phyloP scores from a whole-genome alignment of 768 basidiomycete species.

The Crassisporium funariophilum region DNA sequence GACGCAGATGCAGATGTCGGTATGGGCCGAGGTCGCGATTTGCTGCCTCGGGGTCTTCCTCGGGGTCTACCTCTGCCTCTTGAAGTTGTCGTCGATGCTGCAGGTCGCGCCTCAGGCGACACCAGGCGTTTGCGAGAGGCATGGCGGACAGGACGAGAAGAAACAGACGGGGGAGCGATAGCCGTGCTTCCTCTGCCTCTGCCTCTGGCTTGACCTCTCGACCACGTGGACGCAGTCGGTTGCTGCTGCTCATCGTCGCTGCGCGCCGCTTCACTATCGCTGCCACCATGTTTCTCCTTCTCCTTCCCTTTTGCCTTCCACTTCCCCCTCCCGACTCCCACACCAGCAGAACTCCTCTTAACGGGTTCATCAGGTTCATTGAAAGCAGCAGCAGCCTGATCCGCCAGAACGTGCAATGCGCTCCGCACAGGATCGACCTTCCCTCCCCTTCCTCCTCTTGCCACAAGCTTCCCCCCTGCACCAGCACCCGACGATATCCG shows the following conservation, averaged over 20 bases:
- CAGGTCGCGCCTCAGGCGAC: background rate
- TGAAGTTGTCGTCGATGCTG: background rate
- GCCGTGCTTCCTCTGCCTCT: no score
- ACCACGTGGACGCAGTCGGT: background rate
- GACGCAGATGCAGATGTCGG: background rate
- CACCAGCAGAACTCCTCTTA: background rate
- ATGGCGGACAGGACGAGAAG: constrained; percentile 6
- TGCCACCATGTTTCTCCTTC: background rate
- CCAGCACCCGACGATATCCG: constrained; percentile 18
- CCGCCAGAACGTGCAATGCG: constrained; percentile 73
- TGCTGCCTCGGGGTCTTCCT: constrained; percentile 6
- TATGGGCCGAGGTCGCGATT: background rate
- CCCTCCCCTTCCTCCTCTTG: constrained; percentile 9
- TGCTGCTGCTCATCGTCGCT: constrained; percentile 1
- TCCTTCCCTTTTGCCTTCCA: constrained; percentile 16
- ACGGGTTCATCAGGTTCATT: constrained; percentile 33
- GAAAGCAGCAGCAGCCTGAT: constrained; percentile 63
- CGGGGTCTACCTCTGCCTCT: background rate
- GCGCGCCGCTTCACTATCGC: background rate
- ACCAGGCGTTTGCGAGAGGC: constrained; percentile 1
- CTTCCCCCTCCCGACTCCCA: no score
- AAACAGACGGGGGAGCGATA: background rate
- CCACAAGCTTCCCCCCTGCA: constrained; percentile 2
- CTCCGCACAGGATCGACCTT: constrained; percentile 40
- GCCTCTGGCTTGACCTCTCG: constrained; percentile 2